Conservation (phyloP, 1,139 yeast genomes). For the Zygoascus sp. region DNA sequence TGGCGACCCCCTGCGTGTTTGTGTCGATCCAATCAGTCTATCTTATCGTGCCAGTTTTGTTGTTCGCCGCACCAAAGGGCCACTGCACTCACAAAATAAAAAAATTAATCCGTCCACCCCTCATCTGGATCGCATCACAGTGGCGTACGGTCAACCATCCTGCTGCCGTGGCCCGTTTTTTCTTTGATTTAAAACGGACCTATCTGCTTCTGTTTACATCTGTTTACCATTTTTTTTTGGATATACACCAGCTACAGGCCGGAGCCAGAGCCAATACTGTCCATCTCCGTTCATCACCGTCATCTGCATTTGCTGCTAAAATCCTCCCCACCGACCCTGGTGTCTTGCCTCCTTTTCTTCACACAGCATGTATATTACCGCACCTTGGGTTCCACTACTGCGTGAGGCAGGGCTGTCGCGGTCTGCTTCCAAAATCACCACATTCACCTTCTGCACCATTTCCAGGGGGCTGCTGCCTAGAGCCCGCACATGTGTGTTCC, state of each 20-base stretch:
- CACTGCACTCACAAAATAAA: not conserved
- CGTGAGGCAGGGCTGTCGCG: constrained; percentile 16
- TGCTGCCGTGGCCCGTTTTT: too few relatives aligned
- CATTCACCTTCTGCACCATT: constrained; percentile 68
- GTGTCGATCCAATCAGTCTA: not conserved
- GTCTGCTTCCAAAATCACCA: constrained; percentile 23
- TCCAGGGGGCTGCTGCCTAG: constrained; percentile 46
- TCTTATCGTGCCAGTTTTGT: not conserved
- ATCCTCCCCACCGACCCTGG: not conserved
- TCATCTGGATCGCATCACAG: too few relatives aligned
- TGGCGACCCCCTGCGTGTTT: too few relatives aligned
- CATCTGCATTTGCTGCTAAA: not conserved
- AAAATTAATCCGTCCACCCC: not conserved
- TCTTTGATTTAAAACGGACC: too few relatives aligned
- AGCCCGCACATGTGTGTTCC: constrained; percentile 63
- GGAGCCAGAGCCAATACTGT: too few relatives aligned
- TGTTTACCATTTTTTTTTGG: too few relatives aligned
- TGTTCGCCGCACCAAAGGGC: not conserved
- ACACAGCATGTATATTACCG: constrained; percentile 23
- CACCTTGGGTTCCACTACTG: constrained; percentile 31
- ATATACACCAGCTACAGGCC: too few relatives aligned
- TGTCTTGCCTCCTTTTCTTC: too few relatives aligned
- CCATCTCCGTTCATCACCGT: too few relatives aligned
- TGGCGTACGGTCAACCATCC: too few relatives aligned
- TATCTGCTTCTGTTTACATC: too few relatives aligned